phyloP scores from a whole-genome alignment of 257 asterid species.

The Scutellaria minor region DNA sequence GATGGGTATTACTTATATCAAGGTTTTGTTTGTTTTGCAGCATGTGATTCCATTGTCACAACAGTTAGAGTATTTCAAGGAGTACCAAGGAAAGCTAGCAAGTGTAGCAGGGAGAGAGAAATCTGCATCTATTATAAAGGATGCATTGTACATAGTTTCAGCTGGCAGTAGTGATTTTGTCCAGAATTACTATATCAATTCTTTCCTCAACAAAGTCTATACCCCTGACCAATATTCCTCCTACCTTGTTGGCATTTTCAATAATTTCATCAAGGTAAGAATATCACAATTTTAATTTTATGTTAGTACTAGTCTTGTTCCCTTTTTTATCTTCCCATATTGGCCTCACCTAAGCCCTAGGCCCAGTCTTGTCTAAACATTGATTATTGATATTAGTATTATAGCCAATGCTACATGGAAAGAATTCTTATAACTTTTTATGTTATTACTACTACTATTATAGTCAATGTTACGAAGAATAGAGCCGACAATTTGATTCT shows the following conservation, averaged over 20 bases:
- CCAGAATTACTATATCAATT: conserved; percentile 88
- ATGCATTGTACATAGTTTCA: conserved; percentile 64
- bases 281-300: background rate
- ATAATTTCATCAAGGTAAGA: conserved; percentile 62
- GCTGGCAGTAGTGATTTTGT: conserved; percentile 85
- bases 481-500: too few relatives aligned
- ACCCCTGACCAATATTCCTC: conserved; percentile 82
- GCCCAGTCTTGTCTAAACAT: too few relatives aligned
- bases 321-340: too few relatives aligned
- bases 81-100: conserved; percentile 73
- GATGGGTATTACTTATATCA: background rate
- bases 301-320: too few relatives aligned
- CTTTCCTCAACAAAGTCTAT: conserved; percentile 63
- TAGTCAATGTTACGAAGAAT: too few relatives aligned
- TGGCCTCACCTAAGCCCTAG: too few relatives aligned
- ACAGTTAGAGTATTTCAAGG: conserved; percentile 72
- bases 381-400: too few relatives aligned
- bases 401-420: too few relatives aligned
- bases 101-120: conserved; percentile 61
- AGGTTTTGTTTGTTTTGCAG: conserved; percentile 45
- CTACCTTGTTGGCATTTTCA: conserved; percentile 63
- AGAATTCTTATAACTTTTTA: too few relatives aligned
- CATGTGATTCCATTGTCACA: conserved; percentile 76
- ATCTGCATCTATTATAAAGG: conserved; percentile 61
- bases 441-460: too few relatives aligned